Evolutionary conservation across 2,329 filamentous ascomycete genomes (phyloP), one percentile per base, ranked within the genome.

Genomic region (Arthrobotrys pseudoclavata): DNA sequence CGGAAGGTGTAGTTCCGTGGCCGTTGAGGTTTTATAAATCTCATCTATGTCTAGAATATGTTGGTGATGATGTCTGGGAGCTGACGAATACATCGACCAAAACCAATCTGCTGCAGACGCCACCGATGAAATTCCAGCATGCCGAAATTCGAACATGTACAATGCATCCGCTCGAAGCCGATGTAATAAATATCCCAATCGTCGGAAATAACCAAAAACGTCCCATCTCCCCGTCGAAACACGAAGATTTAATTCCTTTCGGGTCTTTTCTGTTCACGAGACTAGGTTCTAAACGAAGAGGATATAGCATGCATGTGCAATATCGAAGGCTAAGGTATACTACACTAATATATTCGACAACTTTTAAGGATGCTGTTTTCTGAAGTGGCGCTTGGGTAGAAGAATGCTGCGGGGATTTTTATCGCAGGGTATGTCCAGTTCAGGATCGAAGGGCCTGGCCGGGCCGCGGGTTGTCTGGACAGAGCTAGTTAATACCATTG

Each of bases 211-310:
- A n/a, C 5, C 9, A 4, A 45, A n/a, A 18, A 45, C 3, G 15
- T 20, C 1, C 15, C 42, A 45, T 45, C 42, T 20, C 31, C 34
- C 68, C 68, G 68, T 64, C 68, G 47, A 71, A 64, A 64, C 48
- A 57, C 68, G 68, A 53, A 24, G 47, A 22, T 24, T 22, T 42
- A 22, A 7, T n/a, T 1, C 22, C 4, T 24, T 60, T 42, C 42
- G 42, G 42, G 42, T n/a, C 42, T 13, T 20, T n/a, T 20, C 13
- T 22, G 55, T 26, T 34, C 55, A 60, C 55, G 55, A 42, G 34
- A 42, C 55, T 13, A 9, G 52, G 55, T 57, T 37, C 31, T 57
- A 42, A 26, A 60, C 20, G 55, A 60, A n/a, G 50, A 1, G 24
- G 52, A 37, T 37, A 22, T 20, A 37, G 15, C 2, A 20, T 22